Percentiles rank a stretch among this genome's conserved stretches.
These are phyloP conservation scores for Paraphoma sp. DNA, from an alignment of 2,329 filamentous ascomycete species.

Conservation along the genomic window DNA sequence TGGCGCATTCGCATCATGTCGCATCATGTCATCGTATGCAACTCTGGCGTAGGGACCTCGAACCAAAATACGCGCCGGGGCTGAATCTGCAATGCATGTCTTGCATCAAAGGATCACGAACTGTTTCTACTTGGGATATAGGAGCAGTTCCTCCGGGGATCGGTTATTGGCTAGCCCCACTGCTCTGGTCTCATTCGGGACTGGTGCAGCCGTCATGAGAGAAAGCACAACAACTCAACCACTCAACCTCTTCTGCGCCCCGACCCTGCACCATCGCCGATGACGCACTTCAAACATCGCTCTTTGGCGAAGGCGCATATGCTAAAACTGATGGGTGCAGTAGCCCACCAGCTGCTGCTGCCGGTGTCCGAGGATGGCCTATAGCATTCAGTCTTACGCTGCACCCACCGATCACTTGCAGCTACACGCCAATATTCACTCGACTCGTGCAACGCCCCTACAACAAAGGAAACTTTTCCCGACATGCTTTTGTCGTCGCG, in stretches of 20 bases:
- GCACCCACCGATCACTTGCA: too few relatives aligned
- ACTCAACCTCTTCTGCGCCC: not conserved
- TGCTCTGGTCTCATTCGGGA: not conserved
- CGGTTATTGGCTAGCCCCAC: constrained; percentile 1
- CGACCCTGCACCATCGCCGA: not conserved
- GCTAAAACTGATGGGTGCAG: too few relatives aligned
- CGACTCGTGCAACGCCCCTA: too few relatives aligned
- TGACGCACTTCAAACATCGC: not conserved
- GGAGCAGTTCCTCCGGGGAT: not conserved
- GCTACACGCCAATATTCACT: too few relatives aligned
- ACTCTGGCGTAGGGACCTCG: not conserved
- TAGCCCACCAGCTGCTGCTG: too few relatives aligned
- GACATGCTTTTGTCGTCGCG: too few relatives aligned
- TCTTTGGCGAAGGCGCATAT: too few relatives aligned
- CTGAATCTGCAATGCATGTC: constrained; percentile 17
- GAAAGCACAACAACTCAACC: not conserved
- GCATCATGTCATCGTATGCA: not conserved
- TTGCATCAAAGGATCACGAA: constrained; percentile 16
- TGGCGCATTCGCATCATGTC: too few relatives aligned
- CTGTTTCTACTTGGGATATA: not conserved
- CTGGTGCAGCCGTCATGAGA: not conserved
- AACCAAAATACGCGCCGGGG: constrained; percentile 7
- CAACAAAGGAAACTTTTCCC: too few relatives aligned
- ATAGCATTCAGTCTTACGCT: too few relatives aligned
- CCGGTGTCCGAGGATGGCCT: too few relatives aligned